Evolutionary conservation across 2,329 filamentous ascomycete species (phyloP), one percentile per base, ranked within the genome.

Genomic region (Diplodia mutila): DNA sequence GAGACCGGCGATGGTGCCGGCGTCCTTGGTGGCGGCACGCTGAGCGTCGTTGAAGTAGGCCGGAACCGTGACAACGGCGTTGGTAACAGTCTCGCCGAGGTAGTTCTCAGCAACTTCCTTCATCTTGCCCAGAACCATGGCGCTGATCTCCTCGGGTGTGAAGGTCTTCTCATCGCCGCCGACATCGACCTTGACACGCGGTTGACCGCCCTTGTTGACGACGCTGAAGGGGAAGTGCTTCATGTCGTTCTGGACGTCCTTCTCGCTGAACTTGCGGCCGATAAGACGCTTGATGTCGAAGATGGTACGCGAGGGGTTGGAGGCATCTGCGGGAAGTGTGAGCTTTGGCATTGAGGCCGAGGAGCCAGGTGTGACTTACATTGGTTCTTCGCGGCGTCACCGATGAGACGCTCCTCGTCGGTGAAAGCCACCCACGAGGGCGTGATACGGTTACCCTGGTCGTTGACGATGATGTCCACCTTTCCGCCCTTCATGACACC

Each of bases 141-240:
- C 89, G 73, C 89, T 92, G 29, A 68, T 27, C 80, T 93, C 91
- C 82, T 93, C 91, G 70, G 91, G 90, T 69, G 91, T 93, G 84
- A 93, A 93, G 71, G 84, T 86, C 85, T 90, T 93, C 74, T 87
- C 80, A 70, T 84, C 74, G 67, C 79, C 88, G 87, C 78, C 83
- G 79, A 92, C 89, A 68, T 91, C 81, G 75, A 94, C 91, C 79
- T 91, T 86, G 78, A 99, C 89, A 73, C 89, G 84, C 71, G 95
- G 95, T 86, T 97, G 97, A 80, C 90, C 93, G 82, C 91, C 89
- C 86, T 95, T 94, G 86, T 91, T 87, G 77, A 93, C 79, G 70
- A 99, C 91, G 85, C 92, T 93, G 91, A 94, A 99, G 77, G 95
- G 94, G 88, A 97, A 97, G 86, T 97, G 92, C 91, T 99, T 98